These are phyloP conservation scores for Sicyos baderoa DNA, from an alignment of 306 rosid species.

Conservation along the genomic window DNA sequence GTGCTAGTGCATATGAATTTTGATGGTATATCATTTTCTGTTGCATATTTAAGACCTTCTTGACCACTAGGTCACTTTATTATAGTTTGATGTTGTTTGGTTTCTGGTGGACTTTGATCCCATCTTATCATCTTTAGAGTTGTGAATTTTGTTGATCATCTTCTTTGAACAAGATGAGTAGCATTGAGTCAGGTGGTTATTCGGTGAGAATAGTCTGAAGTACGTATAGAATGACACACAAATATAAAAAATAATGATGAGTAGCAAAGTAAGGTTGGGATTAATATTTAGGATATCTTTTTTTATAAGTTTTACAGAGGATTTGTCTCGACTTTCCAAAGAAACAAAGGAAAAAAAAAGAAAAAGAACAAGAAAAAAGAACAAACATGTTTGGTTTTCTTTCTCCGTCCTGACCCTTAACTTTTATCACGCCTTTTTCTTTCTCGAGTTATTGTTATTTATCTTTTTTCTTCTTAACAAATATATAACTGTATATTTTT, in stretches of 20 bases:
- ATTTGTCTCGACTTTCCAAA: background rate
- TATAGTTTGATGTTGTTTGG: too few species aligned
- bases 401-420: background rate
- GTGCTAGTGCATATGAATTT: slow-evolving; percentile 8
- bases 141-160: background rate
- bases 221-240: too few species aligned
- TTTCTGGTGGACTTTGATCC: too few species aligned
- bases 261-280: background rate
- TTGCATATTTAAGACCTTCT: slow-evolving; percentile 3
- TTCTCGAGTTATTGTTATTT: background rate
- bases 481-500: background rate
- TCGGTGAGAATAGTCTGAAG: too few species aligned
- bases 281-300: background rate
- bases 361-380: too few species aligned
- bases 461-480: background rate
- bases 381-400: background rate
- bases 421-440: background rate
- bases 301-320: background rate
- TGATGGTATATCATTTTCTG: background rate
- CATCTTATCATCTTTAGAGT: background rate
- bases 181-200: too few species aligned
- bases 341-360: too few species aligned
- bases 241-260: too few species aligned
- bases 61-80: too few species aligned
- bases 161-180: background rate